phyloP scores from a whole-genome alignment of 2,329 filamentous ascomycete genomes.

The Diplodia seriata region DNA sequence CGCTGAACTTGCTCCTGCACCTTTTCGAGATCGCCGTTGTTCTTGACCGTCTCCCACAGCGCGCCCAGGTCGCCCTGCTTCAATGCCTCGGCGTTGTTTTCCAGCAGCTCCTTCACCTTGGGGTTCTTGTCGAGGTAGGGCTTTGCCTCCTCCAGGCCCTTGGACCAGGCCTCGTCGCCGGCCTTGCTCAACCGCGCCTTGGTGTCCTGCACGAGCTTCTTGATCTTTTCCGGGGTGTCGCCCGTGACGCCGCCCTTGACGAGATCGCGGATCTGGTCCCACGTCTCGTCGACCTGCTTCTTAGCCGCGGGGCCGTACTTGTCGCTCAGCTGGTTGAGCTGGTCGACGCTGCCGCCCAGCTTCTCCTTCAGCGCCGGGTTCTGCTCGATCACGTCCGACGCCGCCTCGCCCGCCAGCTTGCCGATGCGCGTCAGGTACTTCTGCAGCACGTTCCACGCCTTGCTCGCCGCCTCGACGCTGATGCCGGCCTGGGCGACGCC shows the following conservation, averaged over 20 bases:
- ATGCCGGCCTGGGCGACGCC: conserved; percentile 64
- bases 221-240: conserved; percentile 61
- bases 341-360: conserved; percentile 70
- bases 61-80: conserved; percentile 71
- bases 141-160: conserved; percentile 73
- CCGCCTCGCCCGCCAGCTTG: conserved; percentile 67
- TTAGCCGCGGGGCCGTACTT: conserved; percentile 77
- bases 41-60: conserved; percentile 68
- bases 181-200: conserved; percentile 69
- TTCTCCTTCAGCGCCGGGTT: conserved; percentile 77
- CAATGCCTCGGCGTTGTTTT: conserved; percentile 71
- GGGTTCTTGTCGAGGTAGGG: conserved; percentile 78
- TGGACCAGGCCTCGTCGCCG: conserved; percentile 75
- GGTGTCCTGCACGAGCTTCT: conserved; percentile 73
- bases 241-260: conserved; percentile 66
- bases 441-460: conserved; percentile 68
- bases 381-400: conserved; percentile 71
- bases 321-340: conserved; percentile 73
- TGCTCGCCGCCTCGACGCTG: conserved; percentile 66
- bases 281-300: conserved; percentile 76
- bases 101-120: conserved; percentile 74
- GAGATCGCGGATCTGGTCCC: conserved; percentile 69
- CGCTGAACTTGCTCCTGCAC: conserved; percentile 68
- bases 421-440: conserved; percentile 67
- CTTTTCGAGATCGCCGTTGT: conserved; percentile 65